Evolutionary conservation across 2,329 filamentous ascomycete genomes (phyloP), one percentile per base, ranked within the genome.

Genomic region (Elsinoe batatas): DNA sequence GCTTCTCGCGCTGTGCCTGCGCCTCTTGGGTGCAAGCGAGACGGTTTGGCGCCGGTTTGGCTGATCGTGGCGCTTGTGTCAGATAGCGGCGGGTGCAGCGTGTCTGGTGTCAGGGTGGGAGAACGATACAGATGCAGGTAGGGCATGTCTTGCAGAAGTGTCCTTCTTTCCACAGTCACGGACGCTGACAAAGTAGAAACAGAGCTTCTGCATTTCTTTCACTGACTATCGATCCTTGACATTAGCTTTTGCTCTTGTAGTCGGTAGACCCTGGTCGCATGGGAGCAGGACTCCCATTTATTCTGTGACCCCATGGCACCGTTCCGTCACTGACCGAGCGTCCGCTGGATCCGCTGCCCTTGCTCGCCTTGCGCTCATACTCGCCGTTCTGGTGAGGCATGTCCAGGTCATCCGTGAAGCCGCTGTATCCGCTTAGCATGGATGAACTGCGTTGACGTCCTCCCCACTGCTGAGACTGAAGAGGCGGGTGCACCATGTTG

Each of bases 371-470:
- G 53, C 58, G 53, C n/a, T 55, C 54, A 43, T 56, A 50, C 30
- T 56, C 38, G 15, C 54, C 58, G 40, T 58, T 53, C 26, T 57
- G 55, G 20, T 55, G 49, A 38, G 54, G 32, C 12, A 53, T 44
- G 32, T 60, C 58, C 35, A 58, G 17, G 22, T 60, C 58, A 57
- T 78, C 76, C 15, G 75, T 77, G 64, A 77, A 77, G 56, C 73
- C 74, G 43, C 73, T 76, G 60, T 75, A 70, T 59, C 74, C 74
- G 50, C 74, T 76, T 38, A 78, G 72, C 74, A 78, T 76, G 0
- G 75, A 77, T 5, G 73, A 76, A 49, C 74, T 77, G 49, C 75
- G 73, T 75, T 72, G 30, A 65, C 68, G n/a, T 65, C 67, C 15
- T 67, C 56, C 37, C 59, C 54, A 46, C 47, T 54, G 43, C 32